phyloP scores from a whole-genome alignment of 2,329 filamentous ascomycete genomes.

The Lasiodiplodia sp. region DNA sequence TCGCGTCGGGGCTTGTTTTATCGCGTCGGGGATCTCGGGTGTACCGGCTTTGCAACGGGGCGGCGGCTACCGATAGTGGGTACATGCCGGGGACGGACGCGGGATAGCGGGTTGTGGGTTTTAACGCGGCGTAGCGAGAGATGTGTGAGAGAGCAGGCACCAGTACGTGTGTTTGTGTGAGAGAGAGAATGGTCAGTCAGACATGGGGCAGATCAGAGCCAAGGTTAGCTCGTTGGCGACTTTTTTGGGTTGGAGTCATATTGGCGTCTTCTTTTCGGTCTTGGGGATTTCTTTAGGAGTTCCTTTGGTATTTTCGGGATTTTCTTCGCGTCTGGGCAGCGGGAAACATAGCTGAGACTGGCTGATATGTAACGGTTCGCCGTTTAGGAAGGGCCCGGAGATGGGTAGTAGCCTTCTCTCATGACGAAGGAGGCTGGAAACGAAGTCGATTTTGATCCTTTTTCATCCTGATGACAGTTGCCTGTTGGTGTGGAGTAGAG shows the following conservation, averaged over 20 bases:
- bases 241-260: neutral
- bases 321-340: neutral
- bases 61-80: neutral
- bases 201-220: neutral
- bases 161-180: too few relatives aligned
- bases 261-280: neutral
- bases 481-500: neutral
- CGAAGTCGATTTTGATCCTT: neutral
- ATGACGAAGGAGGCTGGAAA: neutral
- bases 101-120: neutral
- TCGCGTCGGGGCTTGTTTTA: slow-evolving; percentile 3
- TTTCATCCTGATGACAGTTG: neutral
- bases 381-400: neutral
- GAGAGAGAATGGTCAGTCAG: neutral
- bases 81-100: neutral
- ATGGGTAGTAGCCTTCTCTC: too few relatives aligned
- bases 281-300: neutral
- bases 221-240: neutral
- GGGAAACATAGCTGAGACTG: neutral
- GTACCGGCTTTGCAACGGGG: neutral
- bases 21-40: slow-evolving; percentile 1
- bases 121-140: neutral
- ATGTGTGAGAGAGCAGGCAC: neutral
- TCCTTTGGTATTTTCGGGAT: neutral
- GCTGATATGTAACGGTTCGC: neutral